Evolutionary conservation across 345 rosid genomes (phyloP).

Genomic region (Trapa bicornis): DNA sequence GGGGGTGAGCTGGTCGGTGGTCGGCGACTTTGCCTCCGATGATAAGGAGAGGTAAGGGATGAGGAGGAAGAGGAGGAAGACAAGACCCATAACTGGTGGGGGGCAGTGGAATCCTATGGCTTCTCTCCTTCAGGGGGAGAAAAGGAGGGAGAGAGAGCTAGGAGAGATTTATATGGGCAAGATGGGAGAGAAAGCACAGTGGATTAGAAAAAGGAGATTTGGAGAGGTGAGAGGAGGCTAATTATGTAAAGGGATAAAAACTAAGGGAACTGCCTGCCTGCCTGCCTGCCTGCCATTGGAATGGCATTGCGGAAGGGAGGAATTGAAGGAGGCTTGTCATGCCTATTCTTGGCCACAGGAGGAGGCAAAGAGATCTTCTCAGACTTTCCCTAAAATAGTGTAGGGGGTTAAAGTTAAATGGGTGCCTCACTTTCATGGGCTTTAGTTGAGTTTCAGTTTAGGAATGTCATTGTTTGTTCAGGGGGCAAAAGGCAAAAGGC

Average conservation of each 20-base stretch:
- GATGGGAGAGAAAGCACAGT: neutral
- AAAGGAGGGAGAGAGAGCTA: constrained; percentile 1
- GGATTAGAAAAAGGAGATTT: neutral
- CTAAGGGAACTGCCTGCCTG: neutral
- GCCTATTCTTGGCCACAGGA: neutral
- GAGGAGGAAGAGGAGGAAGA: constrained; percentile 12
- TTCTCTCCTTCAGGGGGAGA: constrained; percentile 3
- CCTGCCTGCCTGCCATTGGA: neutral
- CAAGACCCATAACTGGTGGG: constrained; percentile 2
- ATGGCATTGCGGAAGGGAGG: constrained; percentile 20
- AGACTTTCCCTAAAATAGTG: neutral
- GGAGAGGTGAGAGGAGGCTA: neutral
- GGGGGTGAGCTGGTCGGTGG: constrained; percentile 14
- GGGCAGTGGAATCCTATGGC: neutral
- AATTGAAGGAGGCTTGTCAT: constrained; percentile 8
- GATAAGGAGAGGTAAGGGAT: neutral
- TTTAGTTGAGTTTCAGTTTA: neutral
- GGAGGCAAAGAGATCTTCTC: neutral
- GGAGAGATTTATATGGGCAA: neutral
- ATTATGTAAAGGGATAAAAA: neutral
- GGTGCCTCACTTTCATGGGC: neutral
- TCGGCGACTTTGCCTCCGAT: neutral
- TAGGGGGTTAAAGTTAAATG: neutral
- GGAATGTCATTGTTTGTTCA: neutral
- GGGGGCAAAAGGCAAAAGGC: too few species aligned